Evolutionary conservation across 805 yeast genomes (phyloP).

Genomic region (Metahyphopichia silvanorum): DNA sequence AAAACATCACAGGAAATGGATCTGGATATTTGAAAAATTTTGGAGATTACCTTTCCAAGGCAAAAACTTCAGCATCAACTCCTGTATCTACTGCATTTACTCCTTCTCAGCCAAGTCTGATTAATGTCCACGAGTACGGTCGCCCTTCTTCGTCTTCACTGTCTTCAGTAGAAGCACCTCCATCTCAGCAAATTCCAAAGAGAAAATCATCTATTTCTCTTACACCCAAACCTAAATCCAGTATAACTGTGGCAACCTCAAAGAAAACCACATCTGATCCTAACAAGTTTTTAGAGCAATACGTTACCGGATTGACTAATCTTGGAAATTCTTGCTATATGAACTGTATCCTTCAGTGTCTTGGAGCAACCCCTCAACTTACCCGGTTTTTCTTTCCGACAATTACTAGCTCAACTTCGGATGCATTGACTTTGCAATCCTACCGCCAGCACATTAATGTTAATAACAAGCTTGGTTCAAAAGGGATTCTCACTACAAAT

Average conservation of each 20-base stretch:
- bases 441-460: constrained; percentile 69
- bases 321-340: constrained; percentile 91
- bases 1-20: no score
- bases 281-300: constrained; percentile 23
- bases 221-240: background rate
- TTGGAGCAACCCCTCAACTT: constrained; percentile 68
- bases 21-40: constrained; percentile 28
- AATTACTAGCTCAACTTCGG: constrained; percentile 16
- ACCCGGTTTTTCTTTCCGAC: constrained; percentile 54
- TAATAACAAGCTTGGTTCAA: constrained; percentile 72
- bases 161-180: no score
- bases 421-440: constrained; percentile 30
- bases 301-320: constrained; percentile 71
- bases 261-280: no score
- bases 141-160: background rate
- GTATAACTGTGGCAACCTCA: background rate
- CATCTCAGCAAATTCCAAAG: constrained; percentile 4
- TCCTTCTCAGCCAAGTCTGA: background rate
- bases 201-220: background rate
- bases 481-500: constrained; percentile 70
- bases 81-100: constrained; percentile 16
- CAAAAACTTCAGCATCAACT: constrained; percentile 14
- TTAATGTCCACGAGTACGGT: background rate
- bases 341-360: constrained; percentile 87
- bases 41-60: constrained; percentile 26